Evolutionary conservation across 1,284 basidiomycete species (phyloP).

Genomic region (Ceratobasidium sp.): DNA sequence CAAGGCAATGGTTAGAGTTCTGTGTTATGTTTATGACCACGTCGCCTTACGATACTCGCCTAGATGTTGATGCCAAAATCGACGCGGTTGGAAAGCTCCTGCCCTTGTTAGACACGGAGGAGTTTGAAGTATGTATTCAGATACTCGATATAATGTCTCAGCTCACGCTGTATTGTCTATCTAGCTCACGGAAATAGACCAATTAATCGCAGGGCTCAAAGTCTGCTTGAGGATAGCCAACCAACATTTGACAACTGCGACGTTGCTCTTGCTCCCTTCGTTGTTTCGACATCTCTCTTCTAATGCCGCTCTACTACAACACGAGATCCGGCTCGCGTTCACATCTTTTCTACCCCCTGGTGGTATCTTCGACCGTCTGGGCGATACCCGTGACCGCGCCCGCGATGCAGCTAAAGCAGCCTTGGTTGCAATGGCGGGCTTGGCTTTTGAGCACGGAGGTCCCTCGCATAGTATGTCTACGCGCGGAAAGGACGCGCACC

Average conservation of each 20-base stretch:
- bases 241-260: constrained; percentile 82
- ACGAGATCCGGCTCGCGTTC: constrained; percentile 73
- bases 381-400: constrained; percentile 79
- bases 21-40: background rate
- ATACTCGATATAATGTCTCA: constrained; percentile 20
- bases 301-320: constrained; percentile 58
- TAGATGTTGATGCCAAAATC: constrained; percentile 80
- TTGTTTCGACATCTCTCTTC: constrained; percentile 73
- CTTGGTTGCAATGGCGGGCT: constrained; percentile 76
- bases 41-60: background rate
- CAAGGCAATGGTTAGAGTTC: constrained; percentile 39
- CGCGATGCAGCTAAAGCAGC: constrained; percentile 82
- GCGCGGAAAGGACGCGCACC: constrained; percentile 68
- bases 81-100: constrained; percentile 83
- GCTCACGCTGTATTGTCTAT: constrained; percentile 46
- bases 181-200: constrained; percentile 78
- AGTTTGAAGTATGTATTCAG: constrained; percentile 66
- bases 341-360: constrained; percentile 77
- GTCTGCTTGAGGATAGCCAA: constrained; percentile 82
- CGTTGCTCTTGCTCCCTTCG: constrained; percentile 72
- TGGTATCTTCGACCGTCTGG: constrained; percentile 84
- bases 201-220: constrained; percentile 76
- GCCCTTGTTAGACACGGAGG: constrained; percentile 74
- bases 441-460: constrained; percentile 73
- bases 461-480: constrained; percentile 56